Conservation (phyloP, 371 early-diverging fungal genomes). For the Syncephalastrum contaminatum region DNA sequence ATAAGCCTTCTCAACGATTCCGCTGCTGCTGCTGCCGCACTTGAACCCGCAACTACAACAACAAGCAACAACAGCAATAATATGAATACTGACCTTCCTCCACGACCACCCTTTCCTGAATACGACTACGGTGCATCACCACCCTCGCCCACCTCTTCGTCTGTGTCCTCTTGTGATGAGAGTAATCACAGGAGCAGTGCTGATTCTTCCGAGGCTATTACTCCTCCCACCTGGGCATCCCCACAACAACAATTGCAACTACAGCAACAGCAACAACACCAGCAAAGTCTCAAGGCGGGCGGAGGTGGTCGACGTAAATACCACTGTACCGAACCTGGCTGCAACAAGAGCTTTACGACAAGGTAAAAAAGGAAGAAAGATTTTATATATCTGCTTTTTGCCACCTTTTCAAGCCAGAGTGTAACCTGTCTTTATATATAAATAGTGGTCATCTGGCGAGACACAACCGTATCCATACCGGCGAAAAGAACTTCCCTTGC, state of each 20-base stretch:
- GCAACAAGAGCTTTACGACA: constrained; percentile 52
- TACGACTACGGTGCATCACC: no score
- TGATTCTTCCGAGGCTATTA: not conserved
- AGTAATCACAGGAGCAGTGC: not conserved
- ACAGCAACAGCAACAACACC: constrained; percentile 12
- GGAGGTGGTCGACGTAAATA: constrained; percentile 31
- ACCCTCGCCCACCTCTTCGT: constrained; percentile 5
- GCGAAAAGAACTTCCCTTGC: constrained; percentile 90
- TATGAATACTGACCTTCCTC: no score
- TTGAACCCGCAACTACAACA: not conserved
- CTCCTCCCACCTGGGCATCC: constrained; percentile 1
- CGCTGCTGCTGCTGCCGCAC: not conserved
- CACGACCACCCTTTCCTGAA: no score
- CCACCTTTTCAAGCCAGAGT: not conserved
- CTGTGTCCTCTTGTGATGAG: constrained; percentile 11
- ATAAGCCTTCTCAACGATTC: constrained; percentile 24
- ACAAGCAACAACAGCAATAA: not conserved
- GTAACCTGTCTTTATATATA: not conserved
- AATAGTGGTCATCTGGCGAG: constrained; percentile 82
- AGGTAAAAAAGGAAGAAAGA: constrained; percentile 23
- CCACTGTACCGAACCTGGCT: constrained; percentile 43
- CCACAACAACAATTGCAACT: constrained; percentile 1
- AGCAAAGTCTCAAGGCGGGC: constrained; percentile 1
- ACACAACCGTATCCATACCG: constrained; percentile 89
- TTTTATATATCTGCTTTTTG: no score